phyloP scores from a whole-genome alignment of 129 eudicot genomes.

The Scalesia atractyloides region DNA sequence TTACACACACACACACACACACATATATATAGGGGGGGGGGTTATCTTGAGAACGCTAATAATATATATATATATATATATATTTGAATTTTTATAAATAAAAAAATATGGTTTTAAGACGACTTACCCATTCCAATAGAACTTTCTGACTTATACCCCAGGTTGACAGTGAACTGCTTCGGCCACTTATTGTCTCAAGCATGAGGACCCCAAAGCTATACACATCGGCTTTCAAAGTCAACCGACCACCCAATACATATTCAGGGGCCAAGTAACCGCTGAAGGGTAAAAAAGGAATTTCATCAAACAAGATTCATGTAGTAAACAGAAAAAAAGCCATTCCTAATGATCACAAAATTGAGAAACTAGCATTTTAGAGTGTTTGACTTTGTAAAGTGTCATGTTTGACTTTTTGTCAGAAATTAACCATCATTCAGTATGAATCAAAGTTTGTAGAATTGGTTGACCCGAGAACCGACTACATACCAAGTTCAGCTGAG shows the following conservation, averaged over 20 bases:
- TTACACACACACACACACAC: too few relatives aligned
- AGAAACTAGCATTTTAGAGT: conserved; percentile 1
- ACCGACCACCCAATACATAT: conserved; percentile 80
- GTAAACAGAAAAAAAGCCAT: background rate
- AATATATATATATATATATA: background rate
- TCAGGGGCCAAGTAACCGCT: conserved; percentile 98
- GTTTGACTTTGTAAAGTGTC: background rate
- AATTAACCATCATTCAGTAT: background rate
- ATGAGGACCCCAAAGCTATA: conserved; percentile 95
- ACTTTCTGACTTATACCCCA: conserved; percentile 58
- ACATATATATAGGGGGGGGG: too few relatives aligned
- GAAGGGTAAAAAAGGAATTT: conserved; percentile 22
- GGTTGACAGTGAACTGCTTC: conserved; percentile 50
- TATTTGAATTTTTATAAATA: background rate
- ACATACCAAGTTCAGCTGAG: too few relatives aligned
- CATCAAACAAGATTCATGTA: conserved; percentile 13
- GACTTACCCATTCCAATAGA: conserved; percentile 80
- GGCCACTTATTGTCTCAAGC: conserved; percentile 78
- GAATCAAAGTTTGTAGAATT: background rate
- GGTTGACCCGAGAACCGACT: too few relatives aligned
- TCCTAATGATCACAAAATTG: conserved; percentile 6
- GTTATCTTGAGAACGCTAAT: too few relatives aligned
- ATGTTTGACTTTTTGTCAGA: background rate
- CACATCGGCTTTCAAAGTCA: conserved; percentile 85
- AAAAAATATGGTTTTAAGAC: background rate